Evolutionary conservation across 129 eudicot species (phyloP).

Genomic region (Flaveria robusta): DNA sequence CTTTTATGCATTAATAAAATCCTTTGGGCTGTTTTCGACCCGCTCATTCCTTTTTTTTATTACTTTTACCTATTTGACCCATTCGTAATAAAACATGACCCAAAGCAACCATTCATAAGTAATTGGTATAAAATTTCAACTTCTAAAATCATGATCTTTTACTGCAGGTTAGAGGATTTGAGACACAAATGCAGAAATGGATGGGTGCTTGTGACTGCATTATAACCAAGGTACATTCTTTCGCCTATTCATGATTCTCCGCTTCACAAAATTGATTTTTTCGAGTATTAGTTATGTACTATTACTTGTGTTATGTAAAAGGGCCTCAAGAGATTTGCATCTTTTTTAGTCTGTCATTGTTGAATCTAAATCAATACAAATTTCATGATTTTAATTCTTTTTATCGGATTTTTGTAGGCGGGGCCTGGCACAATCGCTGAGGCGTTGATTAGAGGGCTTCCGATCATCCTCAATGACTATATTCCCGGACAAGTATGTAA

Average conservation of each 20-base stretch:
- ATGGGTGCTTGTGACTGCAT: constrained; percentile 98
- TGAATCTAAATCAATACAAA: not conserved
- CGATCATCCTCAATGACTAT: constrained; percentile 93
- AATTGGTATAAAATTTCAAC: not conserved
- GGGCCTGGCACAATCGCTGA: constrained; percentile 98
- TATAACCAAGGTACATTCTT: constrained; percentile 74
- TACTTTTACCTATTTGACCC: not conserved
- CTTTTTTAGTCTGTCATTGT: too few species aligned
- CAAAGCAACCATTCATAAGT: not conserved
- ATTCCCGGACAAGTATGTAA: constrained; percentile 92
- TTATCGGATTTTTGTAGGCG: constrained; percentile 47
- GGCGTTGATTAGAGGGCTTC: constrained; percentile 96
- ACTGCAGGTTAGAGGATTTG: constrained; percentile 78
- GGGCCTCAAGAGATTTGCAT: not conserved
- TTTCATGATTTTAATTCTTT: not conserved
- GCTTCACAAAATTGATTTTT: too few species aligned
- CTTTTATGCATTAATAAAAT: not conserved
- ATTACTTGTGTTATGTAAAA: too few species aligned
- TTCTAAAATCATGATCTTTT: not conserved
- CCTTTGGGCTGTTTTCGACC: too few species aligned
- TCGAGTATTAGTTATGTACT: too few species aligned
- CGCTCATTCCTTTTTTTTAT: not conserved
- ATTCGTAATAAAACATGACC: not conserved
- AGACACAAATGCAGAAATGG: constrained; percentile 95
- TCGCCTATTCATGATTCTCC: too few species aligned